A percentile compares a stretch with the other conserved stretches of the same genome.
Conservation (phyloP, 352 stramenopile genomes). For the Aphanomyces astaci region DNA sequence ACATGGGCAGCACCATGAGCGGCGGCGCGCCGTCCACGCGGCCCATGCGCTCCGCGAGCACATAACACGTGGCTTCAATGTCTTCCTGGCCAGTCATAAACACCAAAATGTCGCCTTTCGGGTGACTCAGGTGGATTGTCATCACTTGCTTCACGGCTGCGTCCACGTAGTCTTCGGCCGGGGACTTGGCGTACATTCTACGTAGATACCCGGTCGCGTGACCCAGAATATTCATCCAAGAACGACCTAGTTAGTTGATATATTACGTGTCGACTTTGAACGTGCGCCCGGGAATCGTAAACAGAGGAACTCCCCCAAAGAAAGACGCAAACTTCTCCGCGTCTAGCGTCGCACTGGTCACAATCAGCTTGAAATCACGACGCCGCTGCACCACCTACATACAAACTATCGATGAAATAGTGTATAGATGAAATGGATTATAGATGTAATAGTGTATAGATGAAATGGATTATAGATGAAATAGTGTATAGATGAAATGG, state of each 20-base stretch:
- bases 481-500: too few species aligned
- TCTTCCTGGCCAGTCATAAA: conserved; percentile 99
- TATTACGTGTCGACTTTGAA: conserved; percentile 78
- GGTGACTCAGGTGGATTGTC: conserved; percentile 96
- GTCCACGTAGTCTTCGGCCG: conserved; percentile 97
- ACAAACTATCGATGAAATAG: too few species aligned
- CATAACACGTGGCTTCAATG: conserved; percentile 93
- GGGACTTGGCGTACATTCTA: conserved; percentile 83
- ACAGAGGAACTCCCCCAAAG: conserved; percentile 96
- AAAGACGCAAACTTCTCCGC: conserved; percentile 95
- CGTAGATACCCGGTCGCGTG: not conserved
- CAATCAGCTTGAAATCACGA: conserved; percentile 87
- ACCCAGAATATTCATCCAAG: too few species aligned
- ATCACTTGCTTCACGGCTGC: conserved; percentile 96
- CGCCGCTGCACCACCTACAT: conserved; percentile 78
- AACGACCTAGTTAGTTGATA: too few species aligned
- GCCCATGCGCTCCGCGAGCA: conserved; percentile 93
- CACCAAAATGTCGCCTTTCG: conserved; percentile 95
- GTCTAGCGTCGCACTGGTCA: conserved; percentile 96
- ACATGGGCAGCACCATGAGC: conserved; percentile 97
- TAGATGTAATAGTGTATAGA: too few species aligned
- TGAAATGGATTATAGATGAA: too few species aligned
- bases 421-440: too few species aligned
- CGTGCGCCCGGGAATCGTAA: conserved; percentile 90
- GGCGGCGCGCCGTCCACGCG: conserved; percentile 89